Evolutionary conservation across 495 filamentous ascomycete genomes (phyloP), one percentile per base, ranked within the genome.

Genomic region (Hypoxylon intermedium): DNA sequence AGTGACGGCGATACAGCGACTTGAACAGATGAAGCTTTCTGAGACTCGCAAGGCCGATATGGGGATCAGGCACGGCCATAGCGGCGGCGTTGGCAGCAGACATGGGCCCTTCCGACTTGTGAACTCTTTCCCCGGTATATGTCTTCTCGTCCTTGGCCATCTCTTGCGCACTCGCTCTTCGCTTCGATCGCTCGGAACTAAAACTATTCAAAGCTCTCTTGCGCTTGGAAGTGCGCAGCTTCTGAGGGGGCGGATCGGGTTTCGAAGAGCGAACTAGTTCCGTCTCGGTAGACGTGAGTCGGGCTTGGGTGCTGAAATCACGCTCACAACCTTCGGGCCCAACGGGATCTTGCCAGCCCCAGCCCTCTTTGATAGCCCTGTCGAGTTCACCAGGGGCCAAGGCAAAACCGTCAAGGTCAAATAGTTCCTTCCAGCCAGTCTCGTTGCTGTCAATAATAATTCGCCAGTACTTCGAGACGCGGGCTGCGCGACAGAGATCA

Each of bases 301-400:
- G 74, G 63, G 31, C 75, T 57, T 67, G 77, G 54, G 63, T 75
- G 62, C 87, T 89, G 13, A 97, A 76, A 72, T 98, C 93, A 53
- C 84, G 82, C 69, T 98, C 94, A 47, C 77, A 90, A 41, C 87
- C 89, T 60, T 91, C 83, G 6, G 79, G 70, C 5, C 87, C 90
- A 47, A 85, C 84, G 1, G 92, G 90, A 72, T 90, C 87, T 70
- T 98, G 94, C 91, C 93, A 99, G n/a, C 93, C 94, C 94, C 94
- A 99, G n/a, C 94, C 94, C 75, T 98, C 89, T 23, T 79, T 83
- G 48, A 98, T 89, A 11, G 94, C 93, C 57, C 86, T 84, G 48
- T 93, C 85, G 13, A 99, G 77, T 68, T 99, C 94, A 9, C 91
- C 90, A 1, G 88, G 83, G 12, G 91, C 88, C 12, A 98, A 77